phyloP scores from a whole-genome alignment of 768 basidiomycete genomes.

The Psilocybe subaeruginosa region DNA sequence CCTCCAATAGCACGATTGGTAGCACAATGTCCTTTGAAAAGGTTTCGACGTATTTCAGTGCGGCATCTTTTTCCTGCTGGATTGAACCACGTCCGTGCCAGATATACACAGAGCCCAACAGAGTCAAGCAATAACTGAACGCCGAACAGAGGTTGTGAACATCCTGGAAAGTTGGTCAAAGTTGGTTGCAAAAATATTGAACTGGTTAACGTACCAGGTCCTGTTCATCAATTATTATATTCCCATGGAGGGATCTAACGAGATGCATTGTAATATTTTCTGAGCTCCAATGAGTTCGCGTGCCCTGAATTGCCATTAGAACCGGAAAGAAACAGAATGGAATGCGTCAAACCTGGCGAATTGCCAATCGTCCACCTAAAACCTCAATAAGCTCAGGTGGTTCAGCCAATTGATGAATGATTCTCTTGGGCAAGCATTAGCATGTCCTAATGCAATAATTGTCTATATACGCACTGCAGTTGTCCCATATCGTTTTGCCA shows the following conservation, averaged over 20 bases:
- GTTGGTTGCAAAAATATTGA: not conserved
- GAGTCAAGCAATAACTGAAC: conserved; percentile 79
- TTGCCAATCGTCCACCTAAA: conserved; percentile 73
- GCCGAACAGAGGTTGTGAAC: conserved; percentile 78
- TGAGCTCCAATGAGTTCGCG: conserved; percentile 71
- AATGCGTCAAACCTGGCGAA: conserved; percentile 62
- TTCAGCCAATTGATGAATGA: conserved; percentile 65
- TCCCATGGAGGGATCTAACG: conserved; percentile 52
- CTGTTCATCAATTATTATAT: conserved; percentile 69
- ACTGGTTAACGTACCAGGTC: conserved; percentile 56
- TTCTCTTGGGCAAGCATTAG: conserved; percentile 30
- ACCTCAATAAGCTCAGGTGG: conserved; percentile 61
- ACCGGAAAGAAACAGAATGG: not conserved
- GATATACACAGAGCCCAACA: conserved; percentile 73
- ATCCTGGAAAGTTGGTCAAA: conserved; percentile 36
- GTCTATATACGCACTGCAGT: conserved; percentile 46
- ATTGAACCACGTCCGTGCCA: conserved; percentile 82
- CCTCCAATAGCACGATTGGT: conserved; percentile 64
- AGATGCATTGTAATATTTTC: conserved; percentile 87
- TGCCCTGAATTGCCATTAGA: conserved; percentile 49
- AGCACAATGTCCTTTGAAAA: conserved; percentile 40
- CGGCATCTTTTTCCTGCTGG: conserved; percentile 59
- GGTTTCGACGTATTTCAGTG: conserved; percentile 58
- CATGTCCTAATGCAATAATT: not conserved
- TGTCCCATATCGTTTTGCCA: conserved; percentile 76